Evolutionary conservation across 2,329 filamentous ascomycete genomes (phyloP), one percentile per base, ranked within the genome.

Genomic region (Bipolaris zeicola): DNA sequence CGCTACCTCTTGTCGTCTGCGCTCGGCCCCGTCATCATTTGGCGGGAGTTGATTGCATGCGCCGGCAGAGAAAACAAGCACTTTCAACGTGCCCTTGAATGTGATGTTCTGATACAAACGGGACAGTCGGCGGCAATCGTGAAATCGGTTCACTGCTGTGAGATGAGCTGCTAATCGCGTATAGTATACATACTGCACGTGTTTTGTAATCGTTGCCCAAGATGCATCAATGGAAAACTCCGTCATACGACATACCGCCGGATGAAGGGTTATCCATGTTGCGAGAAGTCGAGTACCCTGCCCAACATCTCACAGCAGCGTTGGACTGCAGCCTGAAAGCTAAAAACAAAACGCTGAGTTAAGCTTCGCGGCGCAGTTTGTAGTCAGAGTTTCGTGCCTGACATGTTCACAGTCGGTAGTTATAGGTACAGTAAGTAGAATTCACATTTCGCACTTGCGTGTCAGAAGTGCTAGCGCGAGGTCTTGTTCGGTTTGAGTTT

Each of bases 271-370:
- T 50, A 47, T 52, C 42, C 53, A 52, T 56, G 42, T 28, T 46
- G 24, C 28, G 31, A 28, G 26, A 10, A 28, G 26, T 28, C 28
- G 42, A 45, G 39, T 46, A 42, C 38, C 33, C 18, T 52, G n/a
- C 37, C 31, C 18, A 31, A 31, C 26, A 7, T 28, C 43, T 24
- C 41, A 24, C 18, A 52, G 16, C 37, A 42, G 39, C 38, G 10
- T n/a, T 16, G n/a, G 39, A 47, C 20, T 24, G 16, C 44, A 22
- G 53, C n/a, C 42, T 31, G 42, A 44, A 45, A 56, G 33, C 36
- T 52, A 18, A 46, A 46, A 24, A 52, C 6, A 38, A 45, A 16
- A n/a, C 16, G 49, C 42, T 56, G 42, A 28, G 49, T 47, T 56
- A 37, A 28, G 37, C 38, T 24, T 10, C 36, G 46, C 41, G 11